A percentile compares a stretch with the other conserved stretches of the same genome.
Conservation (phyloP, 2,329 filamentous ascomycete species). For the Monosporascus sp. region DNA sequence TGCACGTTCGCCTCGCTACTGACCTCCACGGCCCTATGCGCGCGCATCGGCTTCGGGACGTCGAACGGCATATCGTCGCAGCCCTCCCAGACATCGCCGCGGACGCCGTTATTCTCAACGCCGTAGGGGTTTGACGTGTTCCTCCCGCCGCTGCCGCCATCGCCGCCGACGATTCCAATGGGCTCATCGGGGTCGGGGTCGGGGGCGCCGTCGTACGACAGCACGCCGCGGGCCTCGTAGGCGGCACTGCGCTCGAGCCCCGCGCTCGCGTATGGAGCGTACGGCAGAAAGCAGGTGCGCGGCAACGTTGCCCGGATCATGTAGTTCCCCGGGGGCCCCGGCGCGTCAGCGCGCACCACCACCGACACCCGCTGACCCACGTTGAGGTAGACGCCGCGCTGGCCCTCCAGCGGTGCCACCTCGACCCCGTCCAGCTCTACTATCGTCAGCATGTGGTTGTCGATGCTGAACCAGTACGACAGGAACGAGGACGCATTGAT, state of each 20-base stretch:
- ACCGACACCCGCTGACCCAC: conserved; percentile 35
- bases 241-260: conserved; percentile 21
- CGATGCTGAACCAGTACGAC: conserved; percentile 34
- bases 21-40: conserved; percentile 23
- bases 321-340: conserved; percentile 23
- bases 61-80: conserved; percentile 33
- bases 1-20: conserved; percentile 23
- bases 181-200: conserved; percentile 6
- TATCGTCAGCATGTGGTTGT: conserved; percentile 32
- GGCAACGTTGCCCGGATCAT: conserved; percentile 31
- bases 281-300: conserved; percentile 30
- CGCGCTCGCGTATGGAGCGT: conserved; percentile 25
- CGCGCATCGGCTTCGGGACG: conserved; percentile 26
- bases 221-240: conserved; percentile 24
- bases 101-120: conserved; percentile 22
- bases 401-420: conserved; percentile 26
- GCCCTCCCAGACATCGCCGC: conserved; percentile 27
- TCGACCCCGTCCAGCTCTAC: conserved; percentile 38
- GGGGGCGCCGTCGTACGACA: conserved; percentile 24
- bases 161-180: not conserved
- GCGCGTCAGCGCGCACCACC: conserved; percentile 28
- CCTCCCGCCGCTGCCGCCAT: conserved; percentile 14
- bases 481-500: conserved; percentile 36
- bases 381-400: conserved; percentile 33
- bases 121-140: conserved; percentile 27